Evolutionary conservation across 805 yeast species (phyloP), one percentile per base, ranked within the genome.

Genomic region (Candida wancherniae): DNA sequence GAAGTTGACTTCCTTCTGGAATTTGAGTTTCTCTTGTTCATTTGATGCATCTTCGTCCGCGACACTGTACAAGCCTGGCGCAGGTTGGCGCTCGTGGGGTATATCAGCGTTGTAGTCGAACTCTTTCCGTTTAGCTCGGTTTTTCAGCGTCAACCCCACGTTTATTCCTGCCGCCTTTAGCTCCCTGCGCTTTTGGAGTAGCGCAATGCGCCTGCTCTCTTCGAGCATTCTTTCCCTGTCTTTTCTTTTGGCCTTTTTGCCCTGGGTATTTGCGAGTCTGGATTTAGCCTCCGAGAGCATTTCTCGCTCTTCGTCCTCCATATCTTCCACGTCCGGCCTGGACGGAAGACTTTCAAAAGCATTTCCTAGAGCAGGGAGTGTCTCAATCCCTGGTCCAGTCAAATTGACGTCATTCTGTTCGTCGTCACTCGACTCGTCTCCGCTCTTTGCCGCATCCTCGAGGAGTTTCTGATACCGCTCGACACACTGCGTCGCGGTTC

Each of bases 261-360:
- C 98, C 53, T 83, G 86, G 0, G 97, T 87, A 47, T 86, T 88
- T 9, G 94, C 84, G 41, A 90, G 62, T 45, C 98, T 72, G 2
- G 96, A 95, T 28, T 81, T 72, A 1, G 98, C 98, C 52, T 92
- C 98, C n/a, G 85, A 76, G 6, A 88, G 57, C 96, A 88, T 86
- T 53, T 90, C 97, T 34, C 73, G 62, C 48, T 90, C 96, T 37
- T 85, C 95, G 24, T 86, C 96, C 36, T 80, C 88, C 68, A 86
- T 62, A 16, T 79, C 84, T 9, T 73, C 78, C 2, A 77, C 75
- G 58, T 86, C 95, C 0, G 95, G 95, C 38, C 74, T 68, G 0
- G 96, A 90, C 2, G 85, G 85, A 37, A 73, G 73, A 15, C 84
- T 71, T 50, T 88, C 96, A 0, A 88, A 83, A 31, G 47, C 37